A percentile compares a stretch with the other conserved stretches of the same genome.
These are phyloP conservation scores for Pythium phragmitis DNA, from an alignment of 352 stramenopile genomes.

Conservation along the genomic window DNA sequence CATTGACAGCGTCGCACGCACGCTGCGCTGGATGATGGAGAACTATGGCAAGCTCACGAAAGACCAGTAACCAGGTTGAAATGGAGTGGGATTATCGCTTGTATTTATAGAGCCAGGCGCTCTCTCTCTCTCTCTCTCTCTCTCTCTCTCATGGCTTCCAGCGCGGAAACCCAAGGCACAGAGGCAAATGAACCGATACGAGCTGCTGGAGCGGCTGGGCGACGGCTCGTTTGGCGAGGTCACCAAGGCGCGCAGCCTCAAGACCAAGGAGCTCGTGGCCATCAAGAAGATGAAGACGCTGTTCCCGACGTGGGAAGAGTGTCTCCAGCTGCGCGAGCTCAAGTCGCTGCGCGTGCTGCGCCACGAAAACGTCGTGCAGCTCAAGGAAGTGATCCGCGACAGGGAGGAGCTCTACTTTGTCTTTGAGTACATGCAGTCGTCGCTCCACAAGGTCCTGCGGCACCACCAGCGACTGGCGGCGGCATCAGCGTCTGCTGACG, in stretches of 20 bases:
- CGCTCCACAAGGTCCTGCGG: conserved; percentile 73
- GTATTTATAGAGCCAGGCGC: neutral
- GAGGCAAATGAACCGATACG: conserved; percentile 85
- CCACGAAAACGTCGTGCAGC: conserved; percentile 82
- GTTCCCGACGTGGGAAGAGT: conserved; percentile 82
- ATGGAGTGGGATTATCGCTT: neutral
- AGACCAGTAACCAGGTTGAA: conserved; percentile 21
- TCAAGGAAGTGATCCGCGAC: conserved; percentile 86
- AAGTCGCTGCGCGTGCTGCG: conserved; percentile 71
- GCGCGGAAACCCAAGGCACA: no score
- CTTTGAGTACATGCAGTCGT: conserved; percentile 88
- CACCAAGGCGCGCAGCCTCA: conserved; percentile 86
- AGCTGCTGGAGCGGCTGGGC: conserved; percentile 90
- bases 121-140: no score
- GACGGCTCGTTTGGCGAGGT: conserved; percentile 94
- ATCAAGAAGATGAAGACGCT: conserved; percentile 87
- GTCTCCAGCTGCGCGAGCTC: conserved; percentile 78
- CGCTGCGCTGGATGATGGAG: conserved; percentile 56
- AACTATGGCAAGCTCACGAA: conserved; percentile 50
- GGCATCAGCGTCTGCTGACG: neutral
- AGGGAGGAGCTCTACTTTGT: conserved; percentile 88
- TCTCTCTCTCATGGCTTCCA: neutral
- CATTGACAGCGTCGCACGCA: conserved; percentile 76
- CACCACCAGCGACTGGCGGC: conserved; percentile 17
- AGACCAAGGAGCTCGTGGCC: conserved; percentile 88